These are phyloP conservation scores for Linum usitatissimum DNA, from an alignment of 345 rosid species.

Conservation along the genomic window DNA sequence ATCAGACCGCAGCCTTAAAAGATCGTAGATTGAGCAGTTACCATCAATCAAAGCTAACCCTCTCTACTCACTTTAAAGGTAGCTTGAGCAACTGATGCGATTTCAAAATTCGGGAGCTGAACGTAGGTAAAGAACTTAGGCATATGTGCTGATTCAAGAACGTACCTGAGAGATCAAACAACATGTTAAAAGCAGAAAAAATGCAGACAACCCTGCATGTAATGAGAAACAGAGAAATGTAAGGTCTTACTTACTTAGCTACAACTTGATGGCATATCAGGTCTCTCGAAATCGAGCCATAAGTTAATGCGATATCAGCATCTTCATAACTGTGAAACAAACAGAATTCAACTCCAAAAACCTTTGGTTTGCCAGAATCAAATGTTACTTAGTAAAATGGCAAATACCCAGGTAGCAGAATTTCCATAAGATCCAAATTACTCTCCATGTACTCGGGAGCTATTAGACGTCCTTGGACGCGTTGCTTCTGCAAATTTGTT, in stretches of 20 bases:
- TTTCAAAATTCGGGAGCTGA: not conserved
- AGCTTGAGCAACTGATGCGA: not conserved
- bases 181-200: too few species aligned
- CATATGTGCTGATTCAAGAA: not conserved
- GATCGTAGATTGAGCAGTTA: too few species aligned
- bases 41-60: too few species aligned
- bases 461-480: slow-evolving; percentile 27
- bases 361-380: too few species aligned
- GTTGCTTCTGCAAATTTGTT: slow-evolving; percentile 39
- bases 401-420: slow-evolving; percentile 30
- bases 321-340: not conserved
- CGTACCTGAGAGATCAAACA: not conserved
- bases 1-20: not conserved
- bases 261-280: not conserved
- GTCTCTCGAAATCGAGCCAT: not conserved
- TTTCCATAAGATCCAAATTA: slow-evolving; percentile 33
- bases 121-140: not conserved
- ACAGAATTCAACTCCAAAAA: not conserved
- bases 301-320: not conserved
- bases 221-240: not conserved
- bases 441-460: slow-evolving; percentile 33
- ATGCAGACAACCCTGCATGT: not conserved
- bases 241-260: not conserved
- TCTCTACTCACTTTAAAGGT: not conserved
- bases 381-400: too few species aligned